Evolutionary conservation across 164 flowering plant genomes (phyloP).

Genomic region (Taxillus chinensis): DNA sequence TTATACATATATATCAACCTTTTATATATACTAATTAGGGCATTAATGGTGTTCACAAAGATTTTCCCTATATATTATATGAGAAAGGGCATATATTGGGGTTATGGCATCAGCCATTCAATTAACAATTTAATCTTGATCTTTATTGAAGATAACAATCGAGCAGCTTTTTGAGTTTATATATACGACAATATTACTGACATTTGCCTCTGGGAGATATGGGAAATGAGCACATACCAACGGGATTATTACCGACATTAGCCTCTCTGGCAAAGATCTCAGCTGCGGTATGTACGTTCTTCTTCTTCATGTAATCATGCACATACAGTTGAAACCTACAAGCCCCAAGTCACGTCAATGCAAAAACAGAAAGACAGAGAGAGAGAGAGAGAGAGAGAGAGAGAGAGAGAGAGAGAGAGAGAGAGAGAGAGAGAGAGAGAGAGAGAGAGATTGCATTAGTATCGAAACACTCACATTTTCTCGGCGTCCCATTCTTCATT

Average conservation of each 20-base stretch:
- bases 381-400: background rate
- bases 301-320: slow-evolving; percentile 23
- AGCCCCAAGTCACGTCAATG: slow-evolving; percentile 5
- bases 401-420: background rate
- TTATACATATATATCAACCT: no score
- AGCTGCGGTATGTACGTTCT: slow-evolving; percentile 17
- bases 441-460: no score
- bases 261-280: slow-evolving; percentile 16
- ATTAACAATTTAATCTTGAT: no score
- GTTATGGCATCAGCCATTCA: no score
- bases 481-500: slow-evolving; percentile 15
- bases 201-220: no score
- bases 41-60: no score
- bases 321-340: slow-evolving; percentile 17
- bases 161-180: no score
- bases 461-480: slow-evolving; percentile 18
- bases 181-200: no score
- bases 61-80: no score
- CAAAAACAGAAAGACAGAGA: background rate
- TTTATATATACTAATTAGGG: no score
- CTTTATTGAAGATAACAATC: no score
- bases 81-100: no score
- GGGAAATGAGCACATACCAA: slow-evolving; percentile 14
- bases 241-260: background rate
- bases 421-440: background rate